A percentile compares a stretch with the other conserved stretches of the same genome.
These are phyloP conservation scores for Sicyos edulis DNA, from an alignment of 306 rosid genomes.

Conservation along the genomic window DNA sequence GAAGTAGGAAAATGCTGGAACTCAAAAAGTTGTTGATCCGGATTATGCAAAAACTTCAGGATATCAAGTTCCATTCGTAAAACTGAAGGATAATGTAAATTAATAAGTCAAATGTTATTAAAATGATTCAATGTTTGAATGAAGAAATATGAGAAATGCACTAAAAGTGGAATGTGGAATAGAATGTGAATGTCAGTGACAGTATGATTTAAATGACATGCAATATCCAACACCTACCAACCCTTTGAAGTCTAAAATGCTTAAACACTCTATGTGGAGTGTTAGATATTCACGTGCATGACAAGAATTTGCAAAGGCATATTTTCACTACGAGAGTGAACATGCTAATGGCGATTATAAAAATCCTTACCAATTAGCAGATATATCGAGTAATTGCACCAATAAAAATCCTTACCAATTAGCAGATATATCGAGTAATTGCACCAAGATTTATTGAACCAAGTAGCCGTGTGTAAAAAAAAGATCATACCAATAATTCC, in stretches of 20 bases:
- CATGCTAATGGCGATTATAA: not conserved
- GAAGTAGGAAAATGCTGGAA: constrained; percentile 94
- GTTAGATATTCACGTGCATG: no score
- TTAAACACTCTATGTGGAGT: no score
- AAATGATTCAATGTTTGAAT: not conserved
- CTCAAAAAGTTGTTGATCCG: constrained; percentile 73
- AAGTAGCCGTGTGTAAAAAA: not conserved
- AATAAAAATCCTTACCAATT: not conserved
- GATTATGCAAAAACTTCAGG: constrained; percentile 72
- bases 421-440: not conserved
- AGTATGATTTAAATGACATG: not conserved
- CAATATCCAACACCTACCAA: not conserved
- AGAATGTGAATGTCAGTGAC: not conserved
- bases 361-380: not conserved
- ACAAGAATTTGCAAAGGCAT: not conserved
- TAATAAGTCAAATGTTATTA: no score
- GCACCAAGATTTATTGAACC: not conserved
- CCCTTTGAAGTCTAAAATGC: no score
- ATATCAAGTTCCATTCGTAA: constrained; percentile 93
- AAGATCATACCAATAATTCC: not conserved
- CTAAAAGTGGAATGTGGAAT: not conserved
- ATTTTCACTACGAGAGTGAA: no score
- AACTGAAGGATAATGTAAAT: constrained; percentile 32
- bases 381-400: not conserved
- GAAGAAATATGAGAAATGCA: not conserved